phyloP scores from a whole-genome alignment of 768 basidiomycete genomes.

The Scleroderma bovista region DNA sequence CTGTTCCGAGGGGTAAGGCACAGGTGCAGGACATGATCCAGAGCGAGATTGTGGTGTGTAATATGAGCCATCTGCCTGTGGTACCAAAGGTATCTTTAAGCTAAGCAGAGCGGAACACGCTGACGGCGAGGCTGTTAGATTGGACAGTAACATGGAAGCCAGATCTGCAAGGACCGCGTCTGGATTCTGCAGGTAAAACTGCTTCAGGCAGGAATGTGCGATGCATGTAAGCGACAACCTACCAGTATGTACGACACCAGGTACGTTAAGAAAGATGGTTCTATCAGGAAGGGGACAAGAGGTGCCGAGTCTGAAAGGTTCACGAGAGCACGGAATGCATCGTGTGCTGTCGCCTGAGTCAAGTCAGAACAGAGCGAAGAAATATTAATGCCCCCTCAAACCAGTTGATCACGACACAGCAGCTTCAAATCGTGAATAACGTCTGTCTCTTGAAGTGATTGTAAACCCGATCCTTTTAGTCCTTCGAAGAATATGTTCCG shows the following conservation, averaged over 20 bases:
- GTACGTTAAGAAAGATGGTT: conserved; percentile 70
- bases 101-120: conserved; percentile 60
- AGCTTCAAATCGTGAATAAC: conserved; percentile 77
- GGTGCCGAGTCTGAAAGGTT: conserved; percentile 86
- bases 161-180: conserved; percentile 88
- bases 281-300: conserved; percentile 60
- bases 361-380: conserved; percentile 12
- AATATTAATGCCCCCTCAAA: conserved; percentile 30
- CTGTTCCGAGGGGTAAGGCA: conserved; percentile 59
- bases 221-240: conserved; percentile 24
- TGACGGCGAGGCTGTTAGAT: conserved; percentile 71
- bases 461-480: conserved; percentile 50
- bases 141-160: conserved; percentile 96
- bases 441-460: conserved; percentile 57
- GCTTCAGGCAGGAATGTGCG: conserved; percentile 4
- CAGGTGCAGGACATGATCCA: conserved; percentile 71
- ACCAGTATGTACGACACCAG: conserved; percentile 89
- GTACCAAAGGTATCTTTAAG: conserved; percentile 61
- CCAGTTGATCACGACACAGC: conserved; percentile 85
- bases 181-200: conserved; percentile 57
- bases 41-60: conserved; percentile 77
- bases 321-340: conserved; percentile 90
- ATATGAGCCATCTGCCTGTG: conserved; percentile 44
- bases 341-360: conserved; percentile 78
- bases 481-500: conserved; percentile 71